These are phyloP conservation scores for Eudorina sp. DNA, from an alignment of 139 green algal species.

Conservation along the genomic window DNA sequence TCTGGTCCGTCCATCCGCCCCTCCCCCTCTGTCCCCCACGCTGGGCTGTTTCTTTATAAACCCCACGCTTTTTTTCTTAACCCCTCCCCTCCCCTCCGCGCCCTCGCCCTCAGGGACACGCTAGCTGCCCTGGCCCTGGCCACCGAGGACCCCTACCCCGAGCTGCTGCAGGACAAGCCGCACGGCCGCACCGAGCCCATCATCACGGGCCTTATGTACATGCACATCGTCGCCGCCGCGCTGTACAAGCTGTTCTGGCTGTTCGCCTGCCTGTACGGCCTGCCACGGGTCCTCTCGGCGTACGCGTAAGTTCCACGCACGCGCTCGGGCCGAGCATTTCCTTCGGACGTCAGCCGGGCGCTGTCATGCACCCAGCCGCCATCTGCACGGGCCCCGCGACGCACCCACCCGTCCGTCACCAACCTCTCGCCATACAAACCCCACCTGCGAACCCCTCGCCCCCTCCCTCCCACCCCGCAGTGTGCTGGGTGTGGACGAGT, in stretches of 20 bases:
- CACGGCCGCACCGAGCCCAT: conserved; percentile 89
- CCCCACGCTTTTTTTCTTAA: no score
- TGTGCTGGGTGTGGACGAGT: conserved; percentile 2
- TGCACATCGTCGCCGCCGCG: conserved; percentile 85
- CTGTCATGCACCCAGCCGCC: not conserved
- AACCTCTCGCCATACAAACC: no score
- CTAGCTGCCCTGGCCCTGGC: conserved; percentile 73
- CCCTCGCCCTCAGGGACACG: conserved; percentile 83
- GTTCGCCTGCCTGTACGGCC: conserved; percentile 88
- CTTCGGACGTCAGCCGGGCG: no score
- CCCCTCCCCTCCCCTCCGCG: not conserved
- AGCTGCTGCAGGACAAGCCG: conserved; percentile 85
- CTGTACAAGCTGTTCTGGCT: conserved; percentile 92
- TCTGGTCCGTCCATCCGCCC: no score
- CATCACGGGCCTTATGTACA: conserved; percentile 94
- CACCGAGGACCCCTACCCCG: conserved; percentile 71
- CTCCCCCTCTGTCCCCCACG: no score
- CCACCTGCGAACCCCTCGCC: not conserved
- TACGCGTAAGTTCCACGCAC: conserved; percentile 53
- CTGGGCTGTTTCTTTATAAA: no score
- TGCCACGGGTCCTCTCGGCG: conserved; percentile 55
- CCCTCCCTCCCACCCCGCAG: not conserved
- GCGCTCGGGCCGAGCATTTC: no score
- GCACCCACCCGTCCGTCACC: no score
- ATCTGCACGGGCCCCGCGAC: no score